Conservation (phyloP, 768 basidiomycete species). For the Grammothele lineata region DNA sequence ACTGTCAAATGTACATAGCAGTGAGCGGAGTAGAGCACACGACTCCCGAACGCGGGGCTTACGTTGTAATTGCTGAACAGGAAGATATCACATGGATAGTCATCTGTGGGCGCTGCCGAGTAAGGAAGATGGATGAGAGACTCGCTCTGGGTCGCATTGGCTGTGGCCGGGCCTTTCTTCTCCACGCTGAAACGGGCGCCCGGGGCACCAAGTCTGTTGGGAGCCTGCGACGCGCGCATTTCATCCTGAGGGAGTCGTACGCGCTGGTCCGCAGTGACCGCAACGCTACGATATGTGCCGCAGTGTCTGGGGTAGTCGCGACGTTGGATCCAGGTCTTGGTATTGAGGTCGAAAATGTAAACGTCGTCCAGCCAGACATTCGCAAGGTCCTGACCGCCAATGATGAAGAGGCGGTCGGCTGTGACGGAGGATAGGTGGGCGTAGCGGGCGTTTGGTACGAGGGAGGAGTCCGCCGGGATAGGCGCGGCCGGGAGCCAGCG, state of each 20-base stretch:
- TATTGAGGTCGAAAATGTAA: slow-evolving; percentile 78
- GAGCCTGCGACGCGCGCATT: slow-evolving; percentile 32
- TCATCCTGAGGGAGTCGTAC: slow-evolving; percentile 72
- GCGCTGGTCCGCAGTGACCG: slow-evolving; percentile 65
- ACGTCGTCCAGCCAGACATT: slow-evolving; percentile 95
- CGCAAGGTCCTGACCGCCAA: slow-evolving; percentile 92
- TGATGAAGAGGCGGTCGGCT: slow-evolving; percentile 79
- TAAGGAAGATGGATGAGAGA: slow-evolving; percentile 71
- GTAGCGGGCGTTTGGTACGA: slow-evolving; percentile 82
- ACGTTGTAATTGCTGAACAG: slow-evolving; percentile 97
- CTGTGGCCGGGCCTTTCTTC: slow-evolving; percentile 33
- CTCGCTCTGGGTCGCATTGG: slow-evolving; percentile 55
- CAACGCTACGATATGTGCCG: slow-evolving; percentile 93
- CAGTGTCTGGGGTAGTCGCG: slow-evolving; percentile 89
- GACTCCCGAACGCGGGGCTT: slow-evolving; percentile 26
- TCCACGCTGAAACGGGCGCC: slow-evolving; percentile 56
- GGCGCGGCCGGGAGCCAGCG: slow-evolving; percentile 63
- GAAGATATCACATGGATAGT: slow-evolving; percentile 82
- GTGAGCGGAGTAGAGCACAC: neutral
- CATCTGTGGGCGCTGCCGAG: slow-evolving; percentile 64
- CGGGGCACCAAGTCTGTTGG: slow-evolving; percentile 40
- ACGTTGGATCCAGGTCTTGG: slow-evolving; percentile 72
- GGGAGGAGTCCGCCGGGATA: slow-evolving; percentile 31
- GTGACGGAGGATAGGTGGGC: slow-evolving; percentile 91
- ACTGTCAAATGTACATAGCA: slow-evolving; percentile 38